Conservation (phyloP, 176 grass and related monocot species). For the Oryza meridionalis region DNA sequence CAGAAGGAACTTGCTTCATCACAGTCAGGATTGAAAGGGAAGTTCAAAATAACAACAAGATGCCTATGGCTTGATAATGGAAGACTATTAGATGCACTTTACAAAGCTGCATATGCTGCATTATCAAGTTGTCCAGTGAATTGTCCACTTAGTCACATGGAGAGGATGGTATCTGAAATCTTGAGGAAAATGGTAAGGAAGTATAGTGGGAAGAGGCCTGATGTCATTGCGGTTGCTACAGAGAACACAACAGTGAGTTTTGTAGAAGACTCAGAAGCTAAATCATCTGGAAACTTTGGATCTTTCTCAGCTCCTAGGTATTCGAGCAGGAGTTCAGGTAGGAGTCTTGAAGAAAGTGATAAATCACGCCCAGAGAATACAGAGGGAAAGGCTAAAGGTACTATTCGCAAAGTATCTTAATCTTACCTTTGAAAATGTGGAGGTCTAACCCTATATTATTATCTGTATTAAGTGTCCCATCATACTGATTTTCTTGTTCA, state of each 20-base stretch:
- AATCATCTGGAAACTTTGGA: slow-evolving; percentile 67
- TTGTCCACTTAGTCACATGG: slow-evolving; percentile 89
- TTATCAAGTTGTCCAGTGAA: slow-evolving; percentile 88
- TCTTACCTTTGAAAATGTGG: slow-evolving; percentile 16
- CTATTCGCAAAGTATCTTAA: slow-evolving; percentile 3
- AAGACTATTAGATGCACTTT: slow-evolving; percentile 86
- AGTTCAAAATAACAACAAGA: slow-evolving; percentile 90
- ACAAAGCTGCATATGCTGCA: slow-evolving; percentile 87
- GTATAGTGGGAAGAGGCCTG: slow-evolving; percentile 92
- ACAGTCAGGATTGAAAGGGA: slow-evolving; percentile 78
- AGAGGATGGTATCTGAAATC: slow-evolving; percentile 86
- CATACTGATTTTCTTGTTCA: slow-evolving; percentile 23
- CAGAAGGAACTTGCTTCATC: slow-evolving; percentile 59
- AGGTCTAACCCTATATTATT: background rate
- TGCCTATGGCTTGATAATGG: slow-evolving; percentile 98
- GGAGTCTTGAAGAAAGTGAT: slow-evolving; percentile 47
- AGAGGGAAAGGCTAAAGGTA: slow-evolving; percentile 64
- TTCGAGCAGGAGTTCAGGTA: slow-evolving; percentile 45
- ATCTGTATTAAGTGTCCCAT: background rate
- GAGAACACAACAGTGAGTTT: slow-evolving; percentile 66
- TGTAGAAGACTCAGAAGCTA: slow-evolving; percentile 49
- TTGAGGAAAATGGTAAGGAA: slow-evolving; percentile 96
- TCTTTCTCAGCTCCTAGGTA: slow-evolving; percentile 41
- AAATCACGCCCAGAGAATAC: slow-evolving; percentile 47
- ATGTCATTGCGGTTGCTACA: slow-evolving; percentile 73